Conservation (phyloP, 139 green algal genomes). For the Haematococcus sp. region DNA sequence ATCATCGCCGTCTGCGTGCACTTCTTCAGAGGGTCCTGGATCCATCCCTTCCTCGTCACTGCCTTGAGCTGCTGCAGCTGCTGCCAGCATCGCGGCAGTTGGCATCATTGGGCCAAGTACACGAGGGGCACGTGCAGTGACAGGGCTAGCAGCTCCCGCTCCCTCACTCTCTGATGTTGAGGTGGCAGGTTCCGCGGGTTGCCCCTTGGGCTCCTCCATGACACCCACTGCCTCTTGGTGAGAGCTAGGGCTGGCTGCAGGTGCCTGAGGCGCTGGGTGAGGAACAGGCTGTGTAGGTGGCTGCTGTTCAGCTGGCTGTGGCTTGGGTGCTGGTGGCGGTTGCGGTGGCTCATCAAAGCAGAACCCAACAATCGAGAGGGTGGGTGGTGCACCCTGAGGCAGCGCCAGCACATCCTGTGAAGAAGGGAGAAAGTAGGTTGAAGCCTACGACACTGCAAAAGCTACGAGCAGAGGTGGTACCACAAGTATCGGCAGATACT, state of each 20-base stretch:
- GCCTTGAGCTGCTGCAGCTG: conserved; percentile 15
- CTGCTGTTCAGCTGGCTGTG: not conserved
- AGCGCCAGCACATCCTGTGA: conserved; percentile 15
- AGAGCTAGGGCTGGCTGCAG: no score
- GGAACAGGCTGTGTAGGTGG: no score
- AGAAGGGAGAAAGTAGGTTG: no score
- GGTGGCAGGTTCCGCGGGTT: not conserved
- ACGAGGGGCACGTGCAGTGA: not conserved
- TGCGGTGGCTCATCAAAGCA: conserved; percentile 30
- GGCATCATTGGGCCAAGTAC: conserved; percentile 45
- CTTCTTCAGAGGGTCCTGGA: not conserved
- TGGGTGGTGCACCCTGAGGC: not conserved
- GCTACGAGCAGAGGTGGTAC: no score
- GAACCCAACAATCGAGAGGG: conserved; percentile 24
- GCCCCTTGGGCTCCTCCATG: not conserved
- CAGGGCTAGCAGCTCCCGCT: not conserved
- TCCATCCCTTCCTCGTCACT: not conserved
- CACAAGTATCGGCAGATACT: no score
- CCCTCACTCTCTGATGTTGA: not conserved
- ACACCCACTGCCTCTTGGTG: not conserved
- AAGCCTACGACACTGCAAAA: no score
- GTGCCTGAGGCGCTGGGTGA: no score
- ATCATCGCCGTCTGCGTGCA: conserved; percentile 34
- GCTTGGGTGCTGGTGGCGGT: not conserved
- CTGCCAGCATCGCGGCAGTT: conserved; percentile 26